Conservation (phyloP, 2,329 filamentous ascomycete species). For the Fusarium sp. region DNA sequence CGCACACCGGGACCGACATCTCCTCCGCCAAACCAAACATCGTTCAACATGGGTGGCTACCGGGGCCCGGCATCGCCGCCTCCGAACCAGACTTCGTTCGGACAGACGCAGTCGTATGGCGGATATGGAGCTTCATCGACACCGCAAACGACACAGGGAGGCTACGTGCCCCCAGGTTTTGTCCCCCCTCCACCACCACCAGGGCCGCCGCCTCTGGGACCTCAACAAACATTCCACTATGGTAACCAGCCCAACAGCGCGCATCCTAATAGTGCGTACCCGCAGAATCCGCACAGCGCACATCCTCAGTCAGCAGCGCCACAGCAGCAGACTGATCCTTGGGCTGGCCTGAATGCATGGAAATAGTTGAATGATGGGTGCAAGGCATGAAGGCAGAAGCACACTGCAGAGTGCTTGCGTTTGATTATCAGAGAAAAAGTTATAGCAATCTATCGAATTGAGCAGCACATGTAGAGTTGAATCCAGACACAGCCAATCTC, state of each 20-base stretch:
- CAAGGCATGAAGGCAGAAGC: too few relatives aligned
- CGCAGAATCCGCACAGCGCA: constrained; percentile 48
- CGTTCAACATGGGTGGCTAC: constrained; percentile 54
- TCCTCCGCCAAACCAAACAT: constrained; percentile 69
- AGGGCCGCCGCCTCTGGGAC: constrained; percentile 68
- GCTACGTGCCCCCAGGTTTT: constrained; percentile 64
- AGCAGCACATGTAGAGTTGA: constrained; percentile 30
- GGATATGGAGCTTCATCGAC: constrained; percentile 52
- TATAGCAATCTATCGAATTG: neutral
- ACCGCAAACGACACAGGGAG: constrained; percentile 52
- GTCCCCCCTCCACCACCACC: constrained; percentile 71
- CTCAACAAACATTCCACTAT: constrained; percentile 70
- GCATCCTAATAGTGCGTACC: constrained; percentile 44
- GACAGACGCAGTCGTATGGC: constrained; percentile 52
- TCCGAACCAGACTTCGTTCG: constrained; percentile 64
- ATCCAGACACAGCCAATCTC: neutral
- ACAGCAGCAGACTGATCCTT: constrained; percentile 58
- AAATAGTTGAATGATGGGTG: constrained; percentile 48
- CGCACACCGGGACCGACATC: constrained; percentile 66
- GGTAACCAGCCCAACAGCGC: constrained; percentile 45
- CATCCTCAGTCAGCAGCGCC: constrained; percentile 46
- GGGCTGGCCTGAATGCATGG: constrained; percentile 63
- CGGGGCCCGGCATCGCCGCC: constrained; percentile 62
- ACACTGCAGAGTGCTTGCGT: neutral
- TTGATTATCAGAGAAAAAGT: constrained; percentile 5